Evolutionary conservation across 2,329 filamentous ascomycete species (phyloP).

Genomic region (Arthrocladium fulminans): DNA sequence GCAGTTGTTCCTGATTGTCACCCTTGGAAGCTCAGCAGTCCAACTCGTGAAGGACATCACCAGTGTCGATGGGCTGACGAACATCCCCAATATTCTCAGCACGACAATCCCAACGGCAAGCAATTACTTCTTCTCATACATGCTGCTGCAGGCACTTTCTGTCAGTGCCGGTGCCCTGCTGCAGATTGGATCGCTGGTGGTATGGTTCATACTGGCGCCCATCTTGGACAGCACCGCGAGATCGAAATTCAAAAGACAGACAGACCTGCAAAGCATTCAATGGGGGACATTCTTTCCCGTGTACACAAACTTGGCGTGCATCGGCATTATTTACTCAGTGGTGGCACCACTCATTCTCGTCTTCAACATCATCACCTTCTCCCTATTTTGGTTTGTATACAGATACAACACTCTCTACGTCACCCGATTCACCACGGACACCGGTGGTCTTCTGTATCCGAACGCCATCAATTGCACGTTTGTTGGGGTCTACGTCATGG

Average conservation of each 20-base stretch:
- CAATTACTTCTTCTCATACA: slow-evolving; percentile 98
- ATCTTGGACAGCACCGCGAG: slow-evolving; percentile 73
- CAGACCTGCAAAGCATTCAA: slow-evolving; percentile 62
- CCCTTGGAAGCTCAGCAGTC: slow-evolving; percentile 67
- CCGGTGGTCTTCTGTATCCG: slow-evolving; percentile 84
- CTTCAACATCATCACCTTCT: slow-evolving; percentile 89
- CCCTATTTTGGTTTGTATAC: slow-evolving; percentile 85
- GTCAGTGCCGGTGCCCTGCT: slow-evolving; percentile 82
- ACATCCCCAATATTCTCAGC: slow-evolving; percentile 64
- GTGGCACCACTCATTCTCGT: slow-evolving; percentile 83
- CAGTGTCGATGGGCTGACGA: slow-evolving; percentile 57
- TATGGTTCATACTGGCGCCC: slow-evolving; percentile 73
- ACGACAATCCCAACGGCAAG: slow-evolving; percentile 72
- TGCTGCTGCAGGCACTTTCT: slow-evolving; percentile 87
- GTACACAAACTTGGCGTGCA: slow-evolving; percentile 93
- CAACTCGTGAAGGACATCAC: slow-evolving; percentile 55
- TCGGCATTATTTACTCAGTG: slow-evolving; percentile 79
- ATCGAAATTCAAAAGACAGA: slow-evolving; percentile 80
- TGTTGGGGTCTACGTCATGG: slow-evolving; percentile 89
- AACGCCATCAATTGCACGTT: slow-evolving; percentile 92
- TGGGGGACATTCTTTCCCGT: slow-evolving; percentile 95
- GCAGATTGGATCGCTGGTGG: slow-evolving; percentile 67
- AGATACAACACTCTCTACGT: slow-evolving; percentile 97
- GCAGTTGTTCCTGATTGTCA: slow-evolving; percentile 88
- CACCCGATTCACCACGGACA: slow-evolving; percentile 79